Base-by-base conservation (phyloP, 1,139 yeast species). In the Arxiozyma telluris region DNA sequence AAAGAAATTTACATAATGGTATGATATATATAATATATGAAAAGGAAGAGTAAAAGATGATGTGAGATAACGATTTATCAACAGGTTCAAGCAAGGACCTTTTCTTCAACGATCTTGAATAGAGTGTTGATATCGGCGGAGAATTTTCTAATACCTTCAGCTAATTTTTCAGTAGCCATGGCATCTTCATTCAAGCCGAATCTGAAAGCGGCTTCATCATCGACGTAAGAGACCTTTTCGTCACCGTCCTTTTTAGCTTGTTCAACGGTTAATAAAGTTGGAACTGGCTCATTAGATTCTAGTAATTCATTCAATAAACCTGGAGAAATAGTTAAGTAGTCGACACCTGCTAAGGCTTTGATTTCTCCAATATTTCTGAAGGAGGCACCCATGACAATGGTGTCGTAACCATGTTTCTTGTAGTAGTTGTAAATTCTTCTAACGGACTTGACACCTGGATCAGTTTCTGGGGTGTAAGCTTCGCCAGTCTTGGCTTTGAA, bases 361-460 rank as follows among this genome's bases (percentile, higher is more conserved):
- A 93, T 90, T 79, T 93, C 98, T 64, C 94, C 97, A 62, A 80
- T 76, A 81, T 91, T 94, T 84, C 99, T 91, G 91, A 93, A 93
- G 57, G 98, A 91, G 59, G 99, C 99, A 76, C 98, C 99, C 98
- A 93, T 93, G 70, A 93, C 98, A 73, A 93, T 91, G 75, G 98
- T 93, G 69, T 93, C 80, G 84, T 93, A 93, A 65, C 85, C 94
- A 75, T 74, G 89, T 80, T 93, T 93, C 84, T 93, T 93, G 87
- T 93, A 93, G 85, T 93, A 93, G 87, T 91, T 87, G 88, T 73
- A 93, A 74, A 93, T 93, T 58, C 71, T 71, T 74, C 83, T 85
- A 66, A 93, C 99, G 52, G 97, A 89, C 58, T 78, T 59, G 61
- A 93, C 98, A 86, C 98, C 99, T 62, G 98, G 98, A 76, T 93